These are phyloP conservation scores for Dianthus caryophyllus DNA, from an alignment of 148 eudicot species.

Conservation along the genomic window DNA sequence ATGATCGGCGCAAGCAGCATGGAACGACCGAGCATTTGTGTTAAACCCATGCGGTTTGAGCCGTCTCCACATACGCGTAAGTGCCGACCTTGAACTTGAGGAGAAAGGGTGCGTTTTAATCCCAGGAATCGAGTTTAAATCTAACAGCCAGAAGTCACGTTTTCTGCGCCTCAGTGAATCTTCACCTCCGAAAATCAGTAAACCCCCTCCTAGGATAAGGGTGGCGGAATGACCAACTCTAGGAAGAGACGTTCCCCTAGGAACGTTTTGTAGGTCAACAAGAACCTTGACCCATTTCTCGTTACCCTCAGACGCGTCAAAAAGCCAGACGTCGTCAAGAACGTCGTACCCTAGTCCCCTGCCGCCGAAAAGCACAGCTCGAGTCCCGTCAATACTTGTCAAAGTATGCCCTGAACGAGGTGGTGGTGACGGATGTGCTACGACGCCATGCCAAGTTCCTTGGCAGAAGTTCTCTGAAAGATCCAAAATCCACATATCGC, in stretches of 20 bases:
- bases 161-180: conserved; percentile 72
- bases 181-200: conserved; percentile 94
- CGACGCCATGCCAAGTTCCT: conserved; percentile 76
- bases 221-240: conserved; percentile 96
- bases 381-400: conserved; percentile 47
- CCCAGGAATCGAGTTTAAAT: conserved; percentile 43
- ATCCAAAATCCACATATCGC: conserved; percentile 85
- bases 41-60: conserved; percentile 48
- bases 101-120: conserved; percentile 28
- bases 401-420: conserved; percentile 90
- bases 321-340: conserved; percentile 77
- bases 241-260: conserved; percentile 64
- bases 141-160: conserved; percentile 83
- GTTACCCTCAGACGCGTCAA: conserved; percentile 46
- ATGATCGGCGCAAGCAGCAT: conserved; percentile 71
- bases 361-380: conserved; percentile 79
- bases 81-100: conserved; percentile 20
- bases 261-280: conserved; percentile 43
- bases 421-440: conserved; percentile 52
- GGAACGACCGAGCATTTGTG: conserved; percentile 79
- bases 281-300: conserved; percentile 58
- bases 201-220: conserved; percentile 58
- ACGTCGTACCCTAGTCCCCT: conserved; percentile 81
- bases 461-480: conserved; percentile 54
- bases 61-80: conserved; percentile 60